Conservation (phyloP, 306 rosid genomes). For the Mucuna pruriens region DNA sequence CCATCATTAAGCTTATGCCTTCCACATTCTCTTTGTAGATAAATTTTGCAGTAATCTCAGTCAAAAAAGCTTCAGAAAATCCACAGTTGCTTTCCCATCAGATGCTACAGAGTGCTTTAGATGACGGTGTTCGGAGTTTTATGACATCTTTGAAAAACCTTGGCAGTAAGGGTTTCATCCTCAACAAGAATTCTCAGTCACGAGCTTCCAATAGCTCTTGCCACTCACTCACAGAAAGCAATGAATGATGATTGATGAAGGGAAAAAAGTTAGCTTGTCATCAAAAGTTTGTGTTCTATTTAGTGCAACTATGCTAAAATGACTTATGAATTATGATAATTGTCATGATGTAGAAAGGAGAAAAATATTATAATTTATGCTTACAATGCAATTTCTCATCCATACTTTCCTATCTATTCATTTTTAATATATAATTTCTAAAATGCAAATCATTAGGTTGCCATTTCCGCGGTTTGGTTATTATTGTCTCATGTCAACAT, state of each 20-base stretch:
- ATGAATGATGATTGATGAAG: conserved; percentile 38
- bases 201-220: conserved; percentile 13
- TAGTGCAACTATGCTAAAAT: background rate
- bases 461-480: background rate
- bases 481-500: background rate
- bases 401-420: background rate
- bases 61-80: conserved; percentile 41
- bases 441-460: background rate
- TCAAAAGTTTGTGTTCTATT: background rate
- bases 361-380: background rate
- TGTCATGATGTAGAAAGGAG: background rate
- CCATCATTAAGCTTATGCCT: conserved; percentile 14
- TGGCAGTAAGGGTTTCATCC: conserved; percentile 29
- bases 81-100: conserved; percentile 45
- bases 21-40: conserved; percentile 33
- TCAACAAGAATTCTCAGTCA: conserved; percentile 30
- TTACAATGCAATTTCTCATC: background rate
- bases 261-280: background rate
- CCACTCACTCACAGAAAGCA: conserved; percentile 1
- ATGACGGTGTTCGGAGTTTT: conserved; percentile 16
- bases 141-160: conserved; percentile 28
- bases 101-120: conserved; percentile 39
- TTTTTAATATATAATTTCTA: background rate
- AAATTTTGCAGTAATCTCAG: conserved; percentile 28
- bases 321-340: background rate